Evolutionary conservation across 257 asterid species (phyloP).

Genomic region (Solanum dulcamara): DNA sequence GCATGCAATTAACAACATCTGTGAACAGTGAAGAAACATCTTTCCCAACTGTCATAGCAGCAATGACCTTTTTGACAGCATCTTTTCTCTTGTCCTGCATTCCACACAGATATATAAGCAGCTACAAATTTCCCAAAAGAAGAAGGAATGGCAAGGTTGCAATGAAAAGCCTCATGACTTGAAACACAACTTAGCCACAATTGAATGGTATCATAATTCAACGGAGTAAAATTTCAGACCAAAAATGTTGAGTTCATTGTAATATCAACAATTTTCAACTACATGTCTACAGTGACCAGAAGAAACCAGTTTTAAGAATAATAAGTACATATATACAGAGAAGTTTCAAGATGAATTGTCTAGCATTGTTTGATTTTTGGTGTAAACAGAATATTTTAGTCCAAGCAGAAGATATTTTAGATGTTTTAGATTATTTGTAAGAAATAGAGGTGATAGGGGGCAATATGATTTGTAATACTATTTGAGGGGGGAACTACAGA

Average conservation of each 20-base stretch:
- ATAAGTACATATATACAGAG: background rate
- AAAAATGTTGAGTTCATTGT: background rate
- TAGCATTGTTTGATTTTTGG: no score
- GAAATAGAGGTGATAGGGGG: no score
- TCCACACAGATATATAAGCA: background rate
- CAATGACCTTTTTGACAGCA: constrained; percentile 98
- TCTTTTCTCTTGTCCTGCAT: constrained; percentile 96
- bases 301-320: background rate
- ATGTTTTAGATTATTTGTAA: no score
- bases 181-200: background rate
- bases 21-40: constrained; percentile 96
- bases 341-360: no score
- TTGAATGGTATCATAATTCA: background rate
- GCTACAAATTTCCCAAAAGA: background rate
- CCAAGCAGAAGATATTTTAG: no score
- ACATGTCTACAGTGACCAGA: background rate
- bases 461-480: no score
- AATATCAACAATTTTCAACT: background rate
- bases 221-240: background rate
- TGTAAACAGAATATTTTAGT: no score
- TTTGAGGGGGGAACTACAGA: no score
- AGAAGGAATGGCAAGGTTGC: background rate
- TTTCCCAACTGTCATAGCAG: constrained; percentile 99
- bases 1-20: constrained; percentile 99
- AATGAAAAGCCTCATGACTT: background rate